These are phyloP conservation scores for Pezicula neosporulosa DNA, from an alignment of 2,329 filamentous ascomycete genomes.

Conservation along the genomic window DNA sequence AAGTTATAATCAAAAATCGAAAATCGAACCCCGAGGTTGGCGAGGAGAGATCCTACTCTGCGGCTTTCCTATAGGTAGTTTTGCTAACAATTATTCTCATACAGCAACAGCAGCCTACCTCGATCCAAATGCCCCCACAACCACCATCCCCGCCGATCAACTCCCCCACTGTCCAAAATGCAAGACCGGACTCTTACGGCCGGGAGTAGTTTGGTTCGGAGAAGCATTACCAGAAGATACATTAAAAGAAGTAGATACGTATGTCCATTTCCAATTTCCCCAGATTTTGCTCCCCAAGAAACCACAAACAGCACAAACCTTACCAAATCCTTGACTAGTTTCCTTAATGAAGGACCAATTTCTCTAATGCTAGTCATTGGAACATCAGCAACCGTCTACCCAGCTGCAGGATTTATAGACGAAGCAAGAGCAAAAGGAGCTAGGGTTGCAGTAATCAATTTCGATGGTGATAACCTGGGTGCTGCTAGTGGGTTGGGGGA, in stretches of 20 bases:
- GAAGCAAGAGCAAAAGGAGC: constrained; percentile 62
- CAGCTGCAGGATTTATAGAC: constrained; percentile 73
- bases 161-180: constrained; percentile 74
- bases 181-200: constrained; percentile 49
- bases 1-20: too few relatives aligned
- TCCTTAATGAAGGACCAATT: constrained; percentile 54
- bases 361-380: constrained; percentile 87
- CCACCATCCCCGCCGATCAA: constrained; percentile 6
- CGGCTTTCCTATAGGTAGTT: too few relatives aligned
- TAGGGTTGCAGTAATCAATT: constrained; percentile 73
- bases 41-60: too few relatives aligned
- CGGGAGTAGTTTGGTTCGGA: constrained; percentile 88
- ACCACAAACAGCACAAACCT: too few relatives aligned
- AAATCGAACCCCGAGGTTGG: too few relatives aligned
- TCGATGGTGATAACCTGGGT: constrained; percentile 32
- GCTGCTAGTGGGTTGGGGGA: constrained; percentile 16
- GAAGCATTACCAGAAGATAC: constrained; percentile 65
- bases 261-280: too few relatives aligned
- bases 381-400: constrained; percentile 76
- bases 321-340: constrained; percentile 42
- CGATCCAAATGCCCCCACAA: constrained; percentile 9
- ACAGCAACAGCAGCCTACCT: constrained; percentile 6
- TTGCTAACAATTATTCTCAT: constrained; percentile 5
- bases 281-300: too few relatives aligned
- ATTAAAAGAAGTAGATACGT: constrained; percentile 45